A percentile compares a stretch with the other conserved stretches of the same genome.
Conservation (phyloP, 2,329 filamentous ascomycete genomes). For the Lachnellula arida region DNA sequence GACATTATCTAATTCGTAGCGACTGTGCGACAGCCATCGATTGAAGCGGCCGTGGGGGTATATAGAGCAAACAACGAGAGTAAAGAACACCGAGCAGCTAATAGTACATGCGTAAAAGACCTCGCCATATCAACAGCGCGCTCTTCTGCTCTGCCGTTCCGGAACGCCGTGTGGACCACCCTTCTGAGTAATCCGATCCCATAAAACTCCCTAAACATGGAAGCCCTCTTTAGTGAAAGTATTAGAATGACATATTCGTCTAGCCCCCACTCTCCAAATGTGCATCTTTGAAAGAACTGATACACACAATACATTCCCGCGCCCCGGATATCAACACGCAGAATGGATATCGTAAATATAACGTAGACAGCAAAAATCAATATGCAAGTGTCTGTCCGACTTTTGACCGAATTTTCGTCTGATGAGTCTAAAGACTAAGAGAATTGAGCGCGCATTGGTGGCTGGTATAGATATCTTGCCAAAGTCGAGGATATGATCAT, state of each 20-base stretch:
- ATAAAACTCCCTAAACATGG: not conserved
- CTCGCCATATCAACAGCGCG: conserved; percentile 1
- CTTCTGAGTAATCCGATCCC: conserved; percentile 5
- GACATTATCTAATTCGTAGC: conserved; percentile 16
- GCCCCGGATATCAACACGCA: conserved; percentile 18
- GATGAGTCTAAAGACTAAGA: conserved; percentile 5
- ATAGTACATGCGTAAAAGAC: conserved; percentile 14
- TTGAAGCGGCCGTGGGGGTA: conserved; percentile 15
- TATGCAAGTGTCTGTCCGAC: not conserved
- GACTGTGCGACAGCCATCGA: conserved; percentile 17
- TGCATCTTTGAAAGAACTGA: not conserved
- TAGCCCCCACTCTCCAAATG: conserved; percentile 5
- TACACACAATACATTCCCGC: not conserved
- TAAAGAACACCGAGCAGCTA: conserved; percentile 12
- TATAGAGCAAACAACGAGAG: conserved; percentile 18
- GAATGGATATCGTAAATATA: conserved; percentile 15
- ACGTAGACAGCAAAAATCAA: conserved; percentile 2
- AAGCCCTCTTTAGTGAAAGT: conserved; percentile 14
- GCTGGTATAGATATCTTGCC: not conserved
- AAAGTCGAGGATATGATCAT: conserved; percentile 3
- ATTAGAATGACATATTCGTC: conserved; percentile 14
- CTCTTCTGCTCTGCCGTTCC: not conserved
- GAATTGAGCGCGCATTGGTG: not conserved
- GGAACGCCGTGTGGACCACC: conserved; percentile 10
- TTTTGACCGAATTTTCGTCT: conserved; percentile 4